phyloP scores from a whole-genome alignment of 2,329 filamentous ascomycete species.

The Aschersonia sp. region DNA sequence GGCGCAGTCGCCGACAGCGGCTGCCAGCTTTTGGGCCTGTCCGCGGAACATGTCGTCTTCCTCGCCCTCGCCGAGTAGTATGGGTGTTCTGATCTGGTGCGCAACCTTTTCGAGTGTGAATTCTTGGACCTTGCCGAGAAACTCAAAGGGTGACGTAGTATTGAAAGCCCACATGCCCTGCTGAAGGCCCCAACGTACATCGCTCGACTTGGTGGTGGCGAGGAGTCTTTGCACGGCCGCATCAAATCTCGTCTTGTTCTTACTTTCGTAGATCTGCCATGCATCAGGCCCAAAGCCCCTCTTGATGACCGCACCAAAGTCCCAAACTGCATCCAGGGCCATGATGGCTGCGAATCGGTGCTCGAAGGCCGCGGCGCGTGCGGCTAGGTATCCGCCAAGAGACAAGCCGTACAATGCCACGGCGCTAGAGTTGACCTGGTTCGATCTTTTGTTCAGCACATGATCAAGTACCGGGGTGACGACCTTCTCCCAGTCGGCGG shows the following conservation, averaged over 20 bases:
- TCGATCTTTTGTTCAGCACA: constrained; percentile 7
- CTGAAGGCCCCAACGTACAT: constrained; percentile 8
- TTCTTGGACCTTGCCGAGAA: constrained; percentile 3
- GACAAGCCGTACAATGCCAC: constrained; percentile 23
- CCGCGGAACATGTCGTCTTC: neutral
- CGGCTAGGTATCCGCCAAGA: constrained; percentile 23
- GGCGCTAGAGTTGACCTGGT: constrained; percentile 14
- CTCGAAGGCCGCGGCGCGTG: constrained; percentile 27
- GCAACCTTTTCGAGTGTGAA: constrained; percentile 8
- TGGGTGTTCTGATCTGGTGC: constrained; percentile 8
- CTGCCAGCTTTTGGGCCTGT: constrained; percentile 1
- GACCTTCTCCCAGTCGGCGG: constrained; percentile 26
- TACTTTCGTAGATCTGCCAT: constrained; percentile 5
- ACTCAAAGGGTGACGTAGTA: constrained; percentile 8
- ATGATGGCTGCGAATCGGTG: constrained; percentile 23
- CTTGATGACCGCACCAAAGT: constrained; percentile 7
- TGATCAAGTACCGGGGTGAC: constrained; percentile 25
- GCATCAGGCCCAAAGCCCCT: constrained; percentile 4
- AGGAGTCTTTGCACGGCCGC: neutral
- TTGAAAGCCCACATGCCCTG: constrained; percentile 13
- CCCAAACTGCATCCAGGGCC: constrained; percentile 22
- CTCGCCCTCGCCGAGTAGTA: constrained; percentile 5
- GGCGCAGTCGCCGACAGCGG: constrained; percentile 1
- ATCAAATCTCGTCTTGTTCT: constrained; percentile 7
- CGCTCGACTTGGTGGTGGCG: neutral